Evolutionary conservation across 768 basidiomycete genomes (phyloP), one percentile per base, ranked within the genome.

Genomic region (Mycena filopes): DNA sequence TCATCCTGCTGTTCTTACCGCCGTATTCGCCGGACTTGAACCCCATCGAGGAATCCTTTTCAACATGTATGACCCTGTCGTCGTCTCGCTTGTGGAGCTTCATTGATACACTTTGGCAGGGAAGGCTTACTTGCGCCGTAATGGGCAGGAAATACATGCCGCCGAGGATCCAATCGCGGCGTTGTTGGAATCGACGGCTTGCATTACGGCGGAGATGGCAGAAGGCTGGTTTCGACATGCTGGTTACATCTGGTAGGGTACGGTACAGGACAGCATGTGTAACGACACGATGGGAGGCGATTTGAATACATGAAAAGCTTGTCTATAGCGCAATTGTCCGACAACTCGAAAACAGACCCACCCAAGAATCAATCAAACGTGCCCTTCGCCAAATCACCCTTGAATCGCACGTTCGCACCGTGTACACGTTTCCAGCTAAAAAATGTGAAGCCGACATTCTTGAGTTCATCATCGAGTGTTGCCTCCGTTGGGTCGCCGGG

Each of bases 181-280:
- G 1, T 45, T 72, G 2, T 16, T 70, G 0, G 70, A 72, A 25
- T 59, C 68, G 1, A 69, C 65, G 42, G 47, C 62, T 0, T 72
- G 72, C 59, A 61, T 74, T 20, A 73, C 73, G 3, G 47, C 53
- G 0, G 67, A 70, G n/a, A 73, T 63, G 63, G 65, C 69, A 0
- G 28, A 48, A 0, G 53, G 55, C 8, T 74, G 73, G 73, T 72
- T 74, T 40, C 5, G 51, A 4, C 73, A 74, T 55, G 67, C 73
- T 13, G 71, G 72, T 1, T 74, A 72, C 41, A 72, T 73, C 21
- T 55, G 60, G 55, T 55, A 25, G 42, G 26, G 33, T 12, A 48
- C 6, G 5, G 26, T 25, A 31, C 15, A 26, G 23, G 12, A 6
- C 15, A 53, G 20, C 3, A 51, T 36, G 31, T 21, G 21, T 38